Conservation (phyloP, 495 filamentous ascomycete species). For the Geoglossum glabrum region DNA sequence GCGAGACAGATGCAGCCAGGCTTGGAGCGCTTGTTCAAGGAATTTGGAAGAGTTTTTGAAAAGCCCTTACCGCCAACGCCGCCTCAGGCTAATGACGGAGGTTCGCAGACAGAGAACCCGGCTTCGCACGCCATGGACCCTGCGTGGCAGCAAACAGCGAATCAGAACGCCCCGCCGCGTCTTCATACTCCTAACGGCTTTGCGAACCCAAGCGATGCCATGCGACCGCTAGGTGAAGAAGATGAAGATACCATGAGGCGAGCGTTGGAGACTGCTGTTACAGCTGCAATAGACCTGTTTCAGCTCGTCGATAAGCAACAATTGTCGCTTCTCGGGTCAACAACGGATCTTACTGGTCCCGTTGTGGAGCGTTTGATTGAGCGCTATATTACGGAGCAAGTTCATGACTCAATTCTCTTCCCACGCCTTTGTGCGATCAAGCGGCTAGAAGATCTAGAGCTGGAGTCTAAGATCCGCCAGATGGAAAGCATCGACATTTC, state of each 20-base stretch:
- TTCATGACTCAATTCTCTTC: slow-evolving; percentile 71
- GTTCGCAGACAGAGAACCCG: slow-evolving; percentile 6
- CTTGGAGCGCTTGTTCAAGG: slow-evolving; percentile 71
- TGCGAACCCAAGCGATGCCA: neutral
- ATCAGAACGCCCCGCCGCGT: neutral
- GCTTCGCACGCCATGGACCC: slow-evolving; percentile 4
- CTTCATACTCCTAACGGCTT: neutral
- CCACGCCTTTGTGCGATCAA: slow-evolving; percentile 63
- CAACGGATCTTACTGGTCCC: slow-evolving; percentile 83
- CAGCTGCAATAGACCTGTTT: slow-evolving; percentile 85
- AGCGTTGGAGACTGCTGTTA: slow-evolving; percentile 77
- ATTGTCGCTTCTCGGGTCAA: slow-evolving; percentile 73
- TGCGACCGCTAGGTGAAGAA: slow-evolving; percentile 39
- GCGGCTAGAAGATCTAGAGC: slow-evolving; percentile 65
- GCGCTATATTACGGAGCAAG: slow-evolving; percentile 82
- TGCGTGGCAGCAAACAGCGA: slow-evolving; percentile 9
- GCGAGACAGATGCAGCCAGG: slow-evolving; percentile 91
- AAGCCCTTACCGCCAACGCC: slow-evolving; percentile 65
- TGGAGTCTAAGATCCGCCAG: slow-evolving; percentile 74
- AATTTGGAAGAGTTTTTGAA: slow-evolving; percentile 70
- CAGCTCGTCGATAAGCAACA: slow-evolving; percentile 91
- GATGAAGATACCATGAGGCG: slow-evolving; percentile 75
- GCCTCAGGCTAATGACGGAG: slow-evolving; percentile 22
- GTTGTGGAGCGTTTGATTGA: slow-evolving; percentile 87
- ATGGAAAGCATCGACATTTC: slow-evolving; percentile 90